These are phyloP conservation scores for Rhodomyrtus tomentosa DNA, from an alignment of 345 rosid species.

Conservation along the genomic window DNA sequence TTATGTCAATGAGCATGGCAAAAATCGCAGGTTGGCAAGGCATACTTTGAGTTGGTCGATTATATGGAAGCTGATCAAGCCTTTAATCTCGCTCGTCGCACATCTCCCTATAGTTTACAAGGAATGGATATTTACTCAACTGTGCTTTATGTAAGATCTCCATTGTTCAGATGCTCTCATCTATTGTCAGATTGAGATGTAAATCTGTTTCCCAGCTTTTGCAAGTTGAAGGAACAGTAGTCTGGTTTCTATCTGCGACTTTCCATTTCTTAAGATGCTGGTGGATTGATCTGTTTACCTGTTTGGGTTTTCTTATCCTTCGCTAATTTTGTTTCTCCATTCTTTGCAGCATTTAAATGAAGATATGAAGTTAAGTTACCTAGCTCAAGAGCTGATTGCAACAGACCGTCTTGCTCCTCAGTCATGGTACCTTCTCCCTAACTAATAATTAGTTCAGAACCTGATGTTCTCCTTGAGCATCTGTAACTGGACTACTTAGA, in stretches of 20 bases:
- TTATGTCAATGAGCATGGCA: not conserved
- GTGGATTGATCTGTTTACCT: not conserved
- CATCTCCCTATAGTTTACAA: conserved; percentile 87
- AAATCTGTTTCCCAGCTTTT: not conserved
- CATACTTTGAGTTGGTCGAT: conserved; percentile 76
- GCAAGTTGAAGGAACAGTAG: not conserved
- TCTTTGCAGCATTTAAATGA: conserved; percentile 89
- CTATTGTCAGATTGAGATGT: not conserved
- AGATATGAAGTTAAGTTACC: conserved; percentile 94
- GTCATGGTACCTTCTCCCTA: conserved; percentile 52
- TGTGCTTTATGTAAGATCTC: conserved; percentile 73
- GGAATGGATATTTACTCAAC: conserved; percentile 96
- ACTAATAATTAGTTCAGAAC: not conserved
- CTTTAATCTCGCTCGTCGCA: conserved; percentile 67
- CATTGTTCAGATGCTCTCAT: not conserved
- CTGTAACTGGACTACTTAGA: not conserved
- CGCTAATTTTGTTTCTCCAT: not conserved
- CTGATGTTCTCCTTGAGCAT: not conserved
- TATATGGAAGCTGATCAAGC: conserved; percentile 89
- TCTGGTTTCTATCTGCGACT: not conserved
- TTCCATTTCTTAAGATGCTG: not conserved
- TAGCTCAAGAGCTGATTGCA: conserved; percentile 84
- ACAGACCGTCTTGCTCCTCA: conserved; percentile 96
- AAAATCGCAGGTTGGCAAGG: conserved; percentile 70
- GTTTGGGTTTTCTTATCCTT: not conserved